Percentiles rank a stretch among this genome's conserved stretches.
phyloP scores from a whole-genome alignment of 2,329 filamentous ascomycete genomes.

The Cladorrhinum sp. region DNA sequence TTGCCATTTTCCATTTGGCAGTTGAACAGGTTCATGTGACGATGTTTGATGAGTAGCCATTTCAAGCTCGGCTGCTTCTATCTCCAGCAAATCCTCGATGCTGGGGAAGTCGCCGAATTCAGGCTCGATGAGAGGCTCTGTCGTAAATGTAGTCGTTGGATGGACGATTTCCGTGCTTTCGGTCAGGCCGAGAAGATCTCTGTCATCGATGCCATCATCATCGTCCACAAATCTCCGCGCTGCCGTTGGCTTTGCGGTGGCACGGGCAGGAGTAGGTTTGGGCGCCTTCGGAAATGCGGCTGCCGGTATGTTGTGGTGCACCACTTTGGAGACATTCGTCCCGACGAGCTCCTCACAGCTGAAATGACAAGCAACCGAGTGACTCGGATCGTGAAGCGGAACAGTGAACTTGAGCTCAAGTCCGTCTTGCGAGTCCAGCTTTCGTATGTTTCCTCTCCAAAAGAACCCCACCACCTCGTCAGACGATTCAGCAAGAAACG shows the following conservation, averaged over 20 bases:
- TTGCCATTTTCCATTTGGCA: conserved; percentile 69
- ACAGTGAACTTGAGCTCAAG: conserved; percentile 58
- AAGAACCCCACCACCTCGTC: conserved; percentile 69
- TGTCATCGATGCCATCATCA: conserved; percentile 39
- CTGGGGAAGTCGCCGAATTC: conserved; percentile 46
- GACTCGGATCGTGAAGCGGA: conserved; percentile 50
- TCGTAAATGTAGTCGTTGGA: not conserved
- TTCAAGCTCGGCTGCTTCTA: conserved; percentile 11
- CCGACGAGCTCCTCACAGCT: conserved; percentile 84
- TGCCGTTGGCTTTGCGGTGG: not conserved
- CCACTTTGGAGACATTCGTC: conserved; percentile 40
- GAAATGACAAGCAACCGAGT: conserved; percentile 64
- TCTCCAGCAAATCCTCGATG: conserved; percentile 49
- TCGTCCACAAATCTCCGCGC: conserved; percentile 25
- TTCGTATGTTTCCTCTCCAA: conserved; percentile 60
- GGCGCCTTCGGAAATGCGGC: conserved; percentile 19
- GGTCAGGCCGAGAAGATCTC: conserved; percentile 39
- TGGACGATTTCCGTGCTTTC: conserved; percentile 13
- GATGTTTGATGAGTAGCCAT: not conserved
- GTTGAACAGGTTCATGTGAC: conserved; percentile 42
- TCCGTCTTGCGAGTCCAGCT: conserved; percentile 57
- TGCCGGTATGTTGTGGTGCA: conserved; percentile 24
- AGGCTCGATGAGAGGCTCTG: not conserved
- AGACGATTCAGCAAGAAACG: conserved; percentile 69
- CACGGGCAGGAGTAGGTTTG: not conserved